Evolutionary conservation across 2,329 filamentous ascomycete genomes (phyloP).

Genomic region (Stagonosporopsis chrysanthemi): DNA sequence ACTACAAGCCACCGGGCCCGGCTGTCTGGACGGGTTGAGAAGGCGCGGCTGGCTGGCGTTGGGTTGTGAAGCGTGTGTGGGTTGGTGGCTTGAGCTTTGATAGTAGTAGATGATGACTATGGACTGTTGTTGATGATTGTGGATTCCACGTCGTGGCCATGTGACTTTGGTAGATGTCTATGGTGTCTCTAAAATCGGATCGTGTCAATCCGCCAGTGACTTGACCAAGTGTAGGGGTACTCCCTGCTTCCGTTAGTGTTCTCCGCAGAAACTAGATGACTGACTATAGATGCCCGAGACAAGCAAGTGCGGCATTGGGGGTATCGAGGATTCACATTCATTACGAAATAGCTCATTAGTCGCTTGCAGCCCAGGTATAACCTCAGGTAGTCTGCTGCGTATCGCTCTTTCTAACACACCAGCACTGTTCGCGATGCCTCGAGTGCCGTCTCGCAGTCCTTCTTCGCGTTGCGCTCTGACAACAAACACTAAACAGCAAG

Average conservation of each 20-base stretch:
- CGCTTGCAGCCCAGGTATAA: constrained; percentile 6
- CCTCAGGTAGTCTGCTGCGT: constrained; percentile 3
- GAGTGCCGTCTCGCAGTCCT: background rate
- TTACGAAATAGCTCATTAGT: constrained; percentile 23
- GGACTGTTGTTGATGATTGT: no score
- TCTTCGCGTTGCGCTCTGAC: background rate
- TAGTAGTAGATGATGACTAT: no score
- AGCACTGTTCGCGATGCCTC: background rate
- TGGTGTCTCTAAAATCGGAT: no score
- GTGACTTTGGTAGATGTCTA: no score
- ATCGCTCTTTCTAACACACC: constrained; percentile 1
- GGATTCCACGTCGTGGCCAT: no score
- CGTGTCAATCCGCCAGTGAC: no score
- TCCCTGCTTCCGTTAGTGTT: no score
- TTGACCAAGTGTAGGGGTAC: no score
- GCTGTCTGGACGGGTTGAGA: constrained; percentile 15
- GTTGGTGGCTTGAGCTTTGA: no score
- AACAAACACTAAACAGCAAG: constrained; percentile 4
- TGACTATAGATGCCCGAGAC: no score
- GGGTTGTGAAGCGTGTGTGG: background rate
- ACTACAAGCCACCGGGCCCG: constrained; percentile 17
- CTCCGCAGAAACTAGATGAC: no score
- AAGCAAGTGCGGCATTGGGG: background rate
- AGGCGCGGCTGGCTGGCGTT: background rate
- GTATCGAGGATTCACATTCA: constrained; percentile 24